phyloP scores from a whole-genome alignment of 2,329 filamentous ascomycete species.

The Fusarium armeniacum region DNA sequence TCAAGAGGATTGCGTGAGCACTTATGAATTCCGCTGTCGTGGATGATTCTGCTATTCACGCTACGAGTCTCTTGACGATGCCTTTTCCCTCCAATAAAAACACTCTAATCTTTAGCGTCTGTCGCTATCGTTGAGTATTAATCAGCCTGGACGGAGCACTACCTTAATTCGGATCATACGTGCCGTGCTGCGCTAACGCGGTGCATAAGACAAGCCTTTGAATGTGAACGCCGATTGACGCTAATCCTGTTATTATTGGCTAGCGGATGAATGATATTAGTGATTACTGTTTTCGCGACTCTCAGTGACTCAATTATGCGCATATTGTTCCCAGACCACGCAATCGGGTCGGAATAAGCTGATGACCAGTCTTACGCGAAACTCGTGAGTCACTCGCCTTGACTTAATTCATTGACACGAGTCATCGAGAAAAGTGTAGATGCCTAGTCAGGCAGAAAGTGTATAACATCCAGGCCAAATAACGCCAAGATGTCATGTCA shows the following conservation, averaged over 20 bases:
- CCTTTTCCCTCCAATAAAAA: conserved; percentile 12
- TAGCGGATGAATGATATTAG: no score
- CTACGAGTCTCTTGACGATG: neutral
- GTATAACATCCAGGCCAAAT: conserved; percentile 10
- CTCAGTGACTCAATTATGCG: conserved; percentile 24
- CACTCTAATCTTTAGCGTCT: neutral
- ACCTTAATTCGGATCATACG: conserved; percentile 5
- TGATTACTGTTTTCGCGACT: no score
- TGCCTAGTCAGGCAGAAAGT: conserved; percentile 3
- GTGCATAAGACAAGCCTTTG: conserved; percentile 2
- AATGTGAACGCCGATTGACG: no score
- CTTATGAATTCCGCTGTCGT: conserved; percentile 13
- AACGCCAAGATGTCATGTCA: conserved; percentile 1
- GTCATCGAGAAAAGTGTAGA: neutral
- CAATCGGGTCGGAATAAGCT: conserved; percentile 27
- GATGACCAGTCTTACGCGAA: neutral
- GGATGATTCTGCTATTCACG: neutral
- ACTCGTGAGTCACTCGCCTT: conserved; percentile 15
- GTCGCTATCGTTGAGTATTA: neutral
- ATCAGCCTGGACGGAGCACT: conserved; percentile 10
- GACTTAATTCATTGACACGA: neutral
- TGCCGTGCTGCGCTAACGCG: conserved; percentile 6
- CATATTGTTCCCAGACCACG: neutral
- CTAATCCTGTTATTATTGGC: no score
- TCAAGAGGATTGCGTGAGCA: conserved; percentile 2